phyloP scores from a whole-genome alignment of 768 basidiomycete genomes.

The Tulasnella sp. region DNA sequence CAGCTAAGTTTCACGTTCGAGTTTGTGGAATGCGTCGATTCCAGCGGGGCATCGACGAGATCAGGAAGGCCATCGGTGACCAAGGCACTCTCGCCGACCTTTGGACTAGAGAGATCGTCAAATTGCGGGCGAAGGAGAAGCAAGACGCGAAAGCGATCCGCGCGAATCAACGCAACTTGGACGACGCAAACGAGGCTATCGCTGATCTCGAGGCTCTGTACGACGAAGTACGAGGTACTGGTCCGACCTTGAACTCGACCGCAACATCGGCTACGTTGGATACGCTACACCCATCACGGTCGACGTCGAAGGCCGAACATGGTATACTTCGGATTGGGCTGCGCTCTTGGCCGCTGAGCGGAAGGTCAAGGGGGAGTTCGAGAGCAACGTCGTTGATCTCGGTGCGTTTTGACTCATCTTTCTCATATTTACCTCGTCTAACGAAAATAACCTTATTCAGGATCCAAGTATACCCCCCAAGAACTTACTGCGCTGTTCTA shows the following conservation, averaged over 20 bases:
- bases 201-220: constrained; percentile 13
- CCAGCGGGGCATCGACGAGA: constrained; percentile 28
- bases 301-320: constrained; percentile 4
- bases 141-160: too few species aligned
- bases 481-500: not conserved
- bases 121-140: constrained; percentile 20
- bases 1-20: constrained; percentile 25
- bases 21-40: constrained; percentile 26
- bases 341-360: constrained; percentile 3
- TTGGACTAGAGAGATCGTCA: constrained; percentile 21
- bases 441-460: constrained; percentile 16
- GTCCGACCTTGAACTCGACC: constrained; percentile 11
- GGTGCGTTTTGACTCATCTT: constrained; percentile 17
- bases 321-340: constrained; percentile 16
- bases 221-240: constrained; percentile 10
- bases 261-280: constrained; percentile 19
- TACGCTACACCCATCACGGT: constrained; percentile 13
- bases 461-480: not conserved
- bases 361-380: constrained; percentile 15
- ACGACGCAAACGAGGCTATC: constrained; percentile 7
- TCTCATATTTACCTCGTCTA: constrained; percentile 14
- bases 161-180: not conserved
- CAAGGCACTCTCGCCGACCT: constrained; percentile 20
- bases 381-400: constrained; percentile 17
- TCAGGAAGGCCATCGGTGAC: constrained; percentile 20